phyloP scores from a whole-genome alignment of 1,139 yeast genomes.

The Blastobotrys indianensis region DNA sequence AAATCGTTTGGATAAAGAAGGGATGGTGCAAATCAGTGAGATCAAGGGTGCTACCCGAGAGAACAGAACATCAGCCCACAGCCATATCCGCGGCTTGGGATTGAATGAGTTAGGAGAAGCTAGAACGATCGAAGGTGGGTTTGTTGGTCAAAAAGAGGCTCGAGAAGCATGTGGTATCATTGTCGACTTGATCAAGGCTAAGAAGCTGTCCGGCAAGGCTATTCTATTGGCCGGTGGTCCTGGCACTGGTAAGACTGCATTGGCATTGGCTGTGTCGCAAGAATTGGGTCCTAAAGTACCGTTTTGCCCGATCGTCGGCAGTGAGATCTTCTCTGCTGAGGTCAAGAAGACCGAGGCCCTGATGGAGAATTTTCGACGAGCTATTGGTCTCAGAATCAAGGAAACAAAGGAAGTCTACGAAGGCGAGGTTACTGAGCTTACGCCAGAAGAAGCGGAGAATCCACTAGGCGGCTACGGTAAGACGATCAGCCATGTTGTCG shows the following conservation, averaged over 20 bases:
- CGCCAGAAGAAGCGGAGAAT: slow-evolving; percentile 96
- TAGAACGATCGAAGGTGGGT: slow-evolving; percentile 82
- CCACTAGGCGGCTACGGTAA: slow-evolving; percentile 98
- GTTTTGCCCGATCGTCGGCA: slow-evolving; percentile 95
- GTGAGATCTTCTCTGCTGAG: slow-evolving; percentile 93
- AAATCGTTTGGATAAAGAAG: background rate
- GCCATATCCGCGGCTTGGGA: slow-evolving; percentile 94
- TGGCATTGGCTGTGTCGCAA: slow-evolving; percentile 92
- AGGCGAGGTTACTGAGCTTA: slow-evolving; percentile 94
- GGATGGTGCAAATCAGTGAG: slow-evolving; percentile 81
- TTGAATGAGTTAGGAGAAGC: slow-evolving; percentile 87
- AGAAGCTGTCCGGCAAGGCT: slow-evolving; percentile 96
- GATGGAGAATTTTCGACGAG: slow-evolving; percentile 96
- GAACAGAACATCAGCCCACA: slow-evolving; percentile 90
- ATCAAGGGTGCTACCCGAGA: slow-evolving; percentile 63
- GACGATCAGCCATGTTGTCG: slow-evolving; percentile 88
- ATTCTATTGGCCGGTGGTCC: slow-evolving; percentile 94
- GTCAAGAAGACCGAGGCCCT: slow-evolving; percentile 95
- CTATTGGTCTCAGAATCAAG: slow-evolving; percentile 91
- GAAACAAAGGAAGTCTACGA: slow-evolving; percentile 98
- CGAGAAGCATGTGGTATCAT: slow-evolving; percentile 97
- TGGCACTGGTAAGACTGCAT: slow-evolving; percentile 96
- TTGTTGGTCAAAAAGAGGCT: slow-evolving; percentile 91
- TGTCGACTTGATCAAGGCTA: slow-evolving; percentile 88
- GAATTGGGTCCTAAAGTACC: slow-evolving; percentile 98